A percentile compares a stretch with the other conserved stretches of the same genome.
These are phyloP conservation scores for Pyrus betulifolia DNA, from an alignment of 306 rosid genomes.

Conservation along the genomic window DNA sequence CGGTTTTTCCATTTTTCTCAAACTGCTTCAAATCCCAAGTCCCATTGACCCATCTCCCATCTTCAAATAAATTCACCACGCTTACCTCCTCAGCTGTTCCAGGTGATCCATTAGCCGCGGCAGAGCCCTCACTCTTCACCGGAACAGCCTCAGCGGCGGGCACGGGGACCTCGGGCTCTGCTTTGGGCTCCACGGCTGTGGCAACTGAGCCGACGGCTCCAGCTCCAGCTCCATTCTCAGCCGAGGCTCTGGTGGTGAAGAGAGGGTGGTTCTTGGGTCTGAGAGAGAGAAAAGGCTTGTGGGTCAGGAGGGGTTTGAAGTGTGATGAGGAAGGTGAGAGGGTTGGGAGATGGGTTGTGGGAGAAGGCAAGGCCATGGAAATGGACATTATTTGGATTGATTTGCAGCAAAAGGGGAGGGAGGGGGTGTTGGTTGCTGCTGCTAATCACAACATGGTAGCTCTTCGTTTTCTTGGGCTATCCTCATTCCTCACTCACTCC, in stretches of 20 bases:
- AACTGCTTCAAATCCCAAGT: slow-evolving; percentile 97
- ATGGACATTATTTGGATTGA: slow-evolving; percentile 29
- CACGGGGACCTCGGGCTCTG: slow-evolving; percentile 15
- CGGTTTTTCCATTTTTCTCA: slow-evolving; percentile 58
- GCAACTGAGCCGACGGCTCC: slow-evolving; percentile 33
- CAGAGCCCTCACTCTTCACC: slow-evolving; percentile 20
- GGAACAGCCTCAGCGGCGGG: slow-evolving; percentile 19
- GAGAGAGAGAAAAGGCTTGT: slow-evolving; percentile 26
- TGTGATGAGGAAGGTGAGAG: slow-evolving; percentile 31
- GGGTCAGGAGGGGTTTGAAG: slow-evolving; percentile 27
- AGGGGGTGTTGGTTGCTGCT: background rate
- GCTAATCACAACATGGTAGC: slow-evolving; percentile 25
- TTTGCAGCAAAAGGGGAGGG: background rate
- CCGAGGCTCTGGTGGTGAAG: slow-evolving; percentile 30
- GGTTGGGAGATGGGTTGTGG: slow-evolving; percentile 41
- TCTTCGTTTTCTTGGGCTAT: slow-evolving; percentile 6
- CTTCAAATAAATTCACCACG: slow-evolving; percentile 33
- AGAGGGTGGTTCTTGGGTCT: slow-evolving; percentile 27
- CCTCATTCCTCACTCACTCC: background rate
- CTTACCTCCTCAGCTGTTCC: slow-evolving; percentile 31
- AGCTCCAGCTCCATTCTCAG: slow-evolving; percentile 50
- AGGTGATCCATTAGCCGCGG: slow-evolving; percentile 48
- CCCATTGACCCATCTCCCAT: slow-evolving; percentile 74
- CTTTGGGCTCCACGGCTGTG: slow-evolving; percentile 16
- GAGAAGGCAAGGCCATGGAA: slow-evolving; percentile 73